Conservation (phyloP, 208 protist genomes). For the Balamuthia mandrillaris region DNA sequence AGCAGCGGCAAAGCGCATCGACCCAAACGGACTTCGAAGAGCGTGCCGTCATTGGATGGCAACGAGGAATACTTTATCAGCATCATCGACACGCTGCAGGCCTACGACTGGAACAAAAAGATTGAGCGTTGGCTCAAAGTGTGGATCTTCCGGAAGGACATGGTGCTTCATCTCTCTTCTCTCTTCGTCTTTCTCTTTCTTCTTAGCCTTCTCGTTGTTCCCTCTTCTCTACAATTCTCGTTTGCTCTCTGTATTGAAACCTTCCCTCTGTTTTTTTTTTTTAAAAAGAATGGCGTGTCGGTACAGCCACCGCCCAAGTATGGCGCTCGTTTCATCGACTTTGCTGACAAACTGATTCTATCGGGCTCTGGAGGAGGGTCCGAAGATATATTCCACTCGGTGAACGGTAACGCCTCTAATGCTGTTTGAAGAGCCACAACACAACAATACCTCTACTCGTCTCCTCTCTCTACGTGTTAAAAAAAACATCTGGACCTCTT, state of each 20-base stretch:
- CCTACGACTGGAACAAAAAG: conserved; percentile 56
- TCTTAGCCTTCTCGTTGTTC: neutral
- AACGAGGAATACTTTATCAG: conserved; percentile 60
- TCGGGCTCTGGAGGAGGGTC: too few species aligned
- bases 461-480: too few species aligned
- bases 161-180: neutral
- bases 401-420: too few species aligned
- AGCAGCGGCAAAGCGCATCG: too few species aligned
- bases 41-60: conserved; percentile 18
- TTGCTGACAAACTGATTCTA: neutral
- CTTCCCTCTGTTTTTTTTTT: neutral
- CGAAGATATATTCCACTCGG: too few species aligned
- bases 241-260: neutral
- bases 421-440: too few species aligned
- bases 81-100: conserved; percentile 66
- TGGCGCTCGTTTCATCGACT: neutral
- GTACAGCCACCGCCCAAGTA: neutral
- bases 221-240: neutral
- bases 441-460: too few species aligned
- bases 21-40: neutral
- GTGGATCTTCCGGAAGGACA: conserved; percentile 44
- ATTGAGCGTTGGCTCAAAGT: conserved; percentile 59
- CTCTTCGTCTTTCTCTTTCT: neutral
- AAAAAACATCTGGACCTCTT: too few species aligned
- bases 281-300: neutral